Base-by-base conservation (phyloP, 1,284 basidiomycete genomes). In the Sparassis latifolia region DNA sequence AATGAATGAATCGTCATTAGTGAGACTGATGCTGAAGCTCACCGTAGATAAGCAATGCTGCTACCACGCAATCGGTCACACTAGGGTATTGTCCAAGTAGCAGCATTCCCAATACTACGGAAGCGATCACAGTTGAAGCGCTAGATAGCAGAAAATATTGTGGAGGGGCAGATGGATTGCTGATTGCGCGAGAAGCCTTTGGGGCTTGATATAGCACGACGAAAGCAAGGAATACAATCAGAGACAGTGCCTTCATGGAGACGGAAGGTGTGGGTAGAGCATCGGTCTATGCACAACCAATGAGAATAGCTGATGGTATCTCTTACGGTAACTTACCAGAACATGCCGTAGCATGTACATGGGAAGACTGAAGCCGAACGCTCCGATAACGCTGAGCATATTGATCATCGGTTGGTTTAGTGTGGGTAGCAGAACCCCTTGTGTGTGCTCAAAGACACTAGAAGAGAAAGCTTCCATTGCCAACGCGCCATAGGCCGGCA, bases 401-500 rank as follows among this genome's bases (percentile, higher is more conserved):
- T 75, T 72, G 33, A 75, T 73, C 57, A 79, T 72, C 9, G 71
- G 74, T 32, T 70, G 71, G 33, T 77, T 81, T 12, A 86, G 63
- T 5, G 77, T 75, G 7, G 82, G 77, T 3, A 77, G 72, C 30
- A 87, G 66, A 28, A 79, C 70, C 42, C 74, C 68, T 40, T 78
- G 69, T 2, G 84, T 82, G 55, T 86, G 79, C 44, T 86, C 82
- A 42, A 84, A 66, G 27, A 75, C 79, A 53, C 68, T 76, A 1
- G 84, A 80, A 3, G 78, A 69, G 27, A 84, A 55, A 2, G 78
- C 79, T 60, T 88, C 76, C 2, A 84, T 55, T 6, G 76, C 50
- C 4, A 89, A 62, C 2, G 84, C 86, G 4, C 74, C 76, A 65
- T 89, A 87, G 12, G 81, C 84, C 4, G 82, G 83, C 31, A 80